Percentiles rank a stretch among this genome's conserved stretches.
phyloP scores from a whole-genome alignment of 805 yeast species.

The Saitoella complicata region DNA sequence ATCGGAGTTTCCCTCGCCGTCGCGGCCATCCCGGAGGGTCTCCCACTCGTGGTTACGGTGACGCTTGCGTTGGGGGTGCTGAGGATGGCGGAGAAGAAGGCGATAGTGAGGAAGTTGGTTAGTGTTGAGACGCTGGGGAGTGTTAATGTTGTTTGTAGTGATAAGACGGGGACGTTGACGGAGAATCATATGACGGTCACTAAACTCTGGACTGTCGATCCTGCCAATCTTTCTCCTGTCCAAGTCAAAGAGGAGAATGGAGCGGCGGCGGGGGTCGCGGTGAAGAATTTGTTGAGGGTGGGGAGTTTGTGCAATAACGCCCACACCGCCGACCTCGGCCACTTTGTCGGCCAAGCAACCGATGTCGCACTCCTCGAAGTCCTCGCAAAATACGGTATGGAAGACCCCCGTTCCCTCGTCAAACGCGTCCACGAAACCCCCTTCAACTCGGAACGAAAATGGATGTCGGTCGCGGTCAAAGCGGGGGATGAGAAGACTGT shows the following conservation, averaged over 20 bases:
- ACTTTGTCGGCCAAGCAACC: constrained; percentile 79
- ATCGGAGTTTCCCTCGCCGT: constrained; percentile 94
- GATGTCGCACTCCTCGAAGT: constrained; percentile 81
- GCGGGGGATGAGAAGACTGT: constrained; percentile 25
- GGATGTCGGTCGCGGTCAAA: constrained; percentile 57
- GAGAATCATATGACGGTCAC: constrained; percentile 84
- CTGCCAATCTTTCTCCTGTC: constrained; percentile 9
- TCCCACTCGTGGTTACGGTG: constrained; percentile 95
- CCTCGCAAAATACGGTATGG: constrained; percentile 49
- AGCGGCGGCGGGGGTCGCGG: neutral
- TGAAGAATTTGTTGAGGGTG: constrained; percentile 13
- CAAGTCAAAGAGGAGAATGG: neutral
- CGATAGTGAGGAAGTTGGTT: constrained; percentile 86
- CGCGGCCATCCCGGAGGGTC: constrained; percentile 98
- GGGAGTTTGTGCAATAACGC: constrained; percentile 21
- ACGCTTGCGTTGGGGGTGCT: constrained; percentile 91
- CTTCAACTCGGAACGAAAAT: constrained; percentile 69
- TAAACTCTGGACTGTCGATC: constrained; percentile 61
- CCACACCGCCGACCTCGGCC: constrained; percentile 32
- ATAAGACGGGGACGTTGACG: constrained; percentile 81
- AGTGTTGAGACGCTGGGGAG: constrained; percentile 91
- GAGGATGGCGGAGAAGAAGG: constrained; percentile 88
- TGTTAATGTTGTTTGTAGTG: constrained; percentile 84
- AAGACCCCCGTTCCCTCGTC: constrained; percentile 48
- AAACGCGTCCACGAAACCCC: constrained; percentile 61